phyloP scores from a whole-genome alignment of 805 yeast species.

The Allodekkera sacchari region DNA sequence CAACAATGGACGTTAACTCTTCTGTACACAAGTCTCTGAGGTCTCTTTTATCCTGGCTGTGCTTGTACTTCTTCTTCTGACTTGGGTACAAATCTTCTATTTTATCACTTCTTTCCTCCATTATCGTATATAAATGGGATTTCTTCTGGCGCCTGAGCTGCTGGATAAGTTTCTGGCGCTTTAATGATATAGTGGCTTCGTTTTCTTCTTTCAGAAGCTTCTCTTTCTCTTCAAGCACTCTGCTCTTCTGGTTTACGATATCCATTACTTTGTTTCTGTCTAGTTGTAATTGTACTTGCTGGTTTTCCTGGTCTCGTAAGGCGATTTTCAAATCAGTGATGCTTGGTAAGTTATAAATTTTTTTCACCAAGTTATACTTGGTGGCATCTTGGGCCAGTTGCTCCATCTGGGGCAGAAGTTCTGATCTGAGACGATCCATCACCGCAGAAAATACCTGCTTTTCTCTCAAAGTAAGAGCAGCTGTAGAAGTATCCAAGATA shows the following conservation, averaged over 20 bases:
- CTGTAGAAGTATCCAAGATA: too few species aligned
- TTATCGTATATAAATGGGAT: too few species aligned
- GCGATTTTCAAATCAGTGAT: conserved; percentile 15
- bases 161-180: too few species aligned
- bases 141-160: too few species aligned
- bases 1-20: background rate
- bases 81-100: too few species aligned
- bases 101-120: too few species aligned
- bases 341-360: conserved; percentile 20
- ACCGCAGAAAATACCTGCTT: conserved; percentile 5
- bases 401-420: conserved; percentile 17
- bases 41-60: background rate
- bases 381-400: conserved; percentile 10
- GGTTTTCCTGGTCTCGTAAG: conserved; percentile 1
- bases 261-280: too few species aligned
- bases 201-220: too few species aligned
- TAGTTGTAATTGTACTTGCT: background rate
- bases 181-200: too few species aligned
- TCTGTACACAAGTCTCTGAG: background rate
- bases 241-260: too few species aligned
- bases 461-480: conserved; percentile 7
- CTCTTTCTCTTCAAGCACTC: too few species aligned
- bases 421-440: conserved; percentile 12
- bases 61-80: background rate
- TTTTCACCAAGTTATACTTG: conserved; percentile 18